These are phyloP conservation scores for Mycosarcoma maydis DNA, from an alignment of 1,284 basidiomycete species.

Conservation along the genomic window DNA sequence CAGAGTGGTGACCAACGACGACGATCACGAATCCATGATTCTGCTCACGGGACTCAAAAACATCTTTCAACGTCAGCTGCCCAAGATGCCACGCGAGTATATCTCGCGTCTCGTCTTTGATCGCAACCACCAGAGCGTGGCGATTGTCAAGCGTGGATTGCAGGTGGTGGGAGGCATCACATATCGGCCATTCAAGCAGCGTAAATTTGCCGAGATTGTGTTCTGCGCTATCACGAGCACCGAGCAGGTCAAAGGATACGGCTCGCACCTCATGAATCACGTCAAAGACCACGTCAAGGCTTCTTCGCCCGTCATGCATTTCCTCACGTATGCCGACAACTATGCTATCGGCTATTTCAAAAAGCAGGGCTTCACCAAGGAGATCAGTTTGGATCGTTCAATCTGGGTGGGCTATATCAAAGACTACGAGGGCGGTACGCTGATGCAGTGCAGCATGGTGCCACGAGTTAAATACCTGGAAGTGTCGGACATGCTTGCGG, in stretches of 20 bases:
- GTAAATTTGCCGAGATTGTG: constrained; percentile 96
- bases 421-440: constrained; percentile 99
- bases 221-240: constrained; percentile 97
- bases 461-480: constrained; percentile 88
- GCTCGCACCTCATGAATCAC: constrained; percentile 98
- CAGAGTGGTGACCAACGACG: constrained; percentile 85
- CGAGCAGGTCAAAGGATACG: constrained; percentile 98
- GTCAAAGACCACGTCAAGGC: constrained; percentile 90
- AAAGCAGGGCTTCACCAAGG: constrained; percentile 94
- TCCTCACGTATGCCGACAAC: constrained; percentile 98
- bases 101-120: constrained; percentile 96
- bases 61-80: constrained; percentile 95
- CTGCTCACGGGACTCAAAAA: constrained; percentile 94
- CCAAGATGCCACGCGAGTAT: constrained; percentile 99
- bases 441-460: constrained; percentile 97
- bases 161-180: constrained; percentile 98
- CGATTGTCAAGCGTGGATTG: constrained; percentile 92
- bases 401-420: constrained; percentile 99
- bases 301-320: constrained; percentile 87
- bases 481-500: constrained; percentile 79
- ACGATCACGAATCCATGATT: constrained; percentile 75
- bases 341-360: constrained; percentile 99
- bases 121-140: constrained; percentile 86
- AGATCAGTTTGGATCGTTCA: constrained; percentile 87
- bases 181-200: constrained; percentile 92